Evolutionary conservation across 1,139 yeast genomes (phyloP).

Genomic region (Casaregolazyma lundiana): DNA sequence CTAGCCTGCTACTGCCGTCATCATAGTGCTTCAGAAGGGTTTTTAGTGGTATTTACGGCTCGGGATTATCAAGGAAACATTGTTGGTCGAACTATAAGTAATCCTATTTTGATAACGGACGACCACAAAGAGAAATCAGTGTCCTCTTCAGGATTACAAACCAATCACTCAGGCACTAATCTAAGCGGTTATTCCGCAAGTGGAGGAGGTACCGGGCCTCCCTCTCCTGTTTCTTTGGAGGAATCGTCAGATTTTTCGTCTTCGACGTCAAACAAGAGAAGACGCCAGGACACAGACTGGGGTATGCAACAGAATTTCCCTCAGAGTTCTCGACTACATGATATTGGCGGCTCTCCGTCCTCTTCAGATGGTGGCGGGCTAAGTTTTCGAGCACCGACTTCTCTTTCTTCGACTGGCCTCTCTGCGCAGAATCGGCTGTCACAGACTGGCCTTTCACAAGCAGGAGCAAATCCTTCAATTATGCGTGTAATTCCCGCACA

Average conservation of each 20-base stretch:
- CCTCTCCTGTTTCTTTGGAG: slow-evolving; percentile 27
- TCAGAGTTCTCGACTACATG: not conserved
- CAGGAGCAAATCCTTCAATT: slow-evolving; percentile 32
- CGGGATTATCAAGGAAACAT: slow-evolving; percentile 56
- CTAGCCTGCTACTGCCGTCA: slow-evolving; percentile 95
- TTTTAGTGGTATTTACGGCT: slow-evolving; percentile 64
- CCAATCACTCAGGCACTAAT: slow-evolving; percentile 2
- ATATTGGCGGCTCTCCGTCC: slow-evolving; percentile 13
- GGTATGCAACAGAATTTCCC: slow-evolving; percentile 13
- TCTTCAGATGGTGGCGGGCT: slow-evolving; percentile 19
- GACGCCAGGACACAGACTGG: slow-evolving; percentile 25
- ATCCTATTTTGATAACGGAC: slow-evolving; percentile 86
- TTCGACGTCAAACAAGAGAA: slow-evolving; percentile 21
- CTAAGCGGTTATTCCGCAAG: slow-evolving; percentile 8
- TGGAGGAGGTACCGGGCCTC: slow-evolving; percentile 15
- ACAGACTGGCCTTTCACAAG: not conserved
- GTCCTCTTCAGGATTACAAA: slow-evolving; percentile 1
- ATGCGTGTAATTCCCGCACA: slow-evolving; percentile 90
- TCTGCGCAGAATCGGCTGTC: slow-evolving; percentile 2
- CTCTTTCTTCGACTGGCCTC: slow-evolving; percentile 8
- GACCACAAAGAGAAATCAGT: slow-evolving; percentile 57
- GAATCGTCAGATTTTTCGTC: slow-evolving; percentile 27
- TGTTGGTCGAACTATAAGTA: slow-evolving; percentile 67
- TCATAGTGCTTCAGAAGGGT: slow-evolving; percentile 80
- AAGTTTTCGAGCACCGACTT: slow-evolving; percentile 8